Percentiles rank a stretch among this genome's conserved stretches.
Evolutionary conservation across 495 filamentous ascomycete genomes (phyloP).

Genomic region (Lepraria neglecta): DNA sequence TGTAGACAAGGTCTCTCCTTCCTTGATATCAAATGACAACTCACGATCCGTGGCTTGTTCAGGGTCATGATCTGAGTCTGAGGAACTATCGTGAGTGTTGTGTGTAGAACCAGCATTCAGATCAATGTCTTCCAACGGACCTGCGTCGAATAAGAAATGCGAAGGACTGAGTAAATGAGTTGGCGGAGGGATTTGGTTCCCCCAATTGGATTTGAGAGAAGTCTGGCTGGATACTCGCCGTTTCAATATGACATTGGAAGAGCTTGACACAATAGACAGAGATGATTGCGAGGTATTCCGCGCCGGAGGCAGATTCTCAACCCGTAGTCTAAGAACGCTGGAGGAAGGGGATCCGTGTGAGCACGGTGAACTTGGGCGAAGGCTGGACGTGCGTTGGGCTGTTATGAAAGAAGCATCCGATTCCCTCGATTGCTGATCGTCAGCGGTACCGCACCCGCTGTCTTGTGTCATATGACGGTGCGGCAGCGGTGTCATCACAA

Average conservation of each 20-base stretch:
- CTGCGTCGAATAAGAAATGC: slow-evolving; percentile 18
- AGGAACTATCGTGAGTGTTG: not conserved
- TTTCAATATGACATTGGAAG: not conserved
- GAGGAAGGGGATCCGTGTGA: slow-evolving; percentile 17
- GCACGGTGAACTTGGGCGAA: slow-evolving; percentile 9
- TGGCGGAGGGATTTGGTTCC: slow-evolving; percentile 9
- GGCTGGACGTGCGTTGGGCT: slow-evolving; percentile 13
- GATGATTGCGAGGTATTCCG: slow-evolving; percentile 14
- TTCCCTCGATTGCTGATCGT: slow-evolving; percentile 17
- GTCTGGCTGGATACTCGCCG: slow-evolving; percentile 7
- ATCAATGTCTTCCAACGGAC: slow-evolving; percentile 21
- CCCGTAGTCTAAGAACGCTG: slow-evolving; percentile 7
- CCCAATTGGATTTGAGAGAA: slow-evolving; percentile 17
- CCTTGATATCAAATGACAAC: slow-evolving; percentile 19
- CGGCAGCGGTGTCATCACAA: not conserved
- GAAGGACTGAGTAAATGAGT: slow-evolving; percentile 3
- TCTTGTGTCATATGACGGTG: slow-evolving; percentile 2
- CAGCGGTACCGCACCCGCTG: not conserved
- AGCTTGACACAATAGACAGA: not conserved
- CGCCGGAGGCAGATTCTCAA: slow-evolving; percentile 21
- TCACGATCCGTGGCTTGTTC: not conserved
- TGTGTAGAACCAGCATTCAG: slow-evolving; percentile 10
- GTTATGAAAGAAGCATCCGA: slow-evolving; percentile 21
- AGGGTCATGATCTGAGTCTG: not conserved
- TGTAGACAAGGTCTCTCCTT: slow-evolving; percentile 14